Evolutionary conservation across 352 stramenopile genomes (phyloP).

Genomic region (Globisporangium okanoganense): DNA sequence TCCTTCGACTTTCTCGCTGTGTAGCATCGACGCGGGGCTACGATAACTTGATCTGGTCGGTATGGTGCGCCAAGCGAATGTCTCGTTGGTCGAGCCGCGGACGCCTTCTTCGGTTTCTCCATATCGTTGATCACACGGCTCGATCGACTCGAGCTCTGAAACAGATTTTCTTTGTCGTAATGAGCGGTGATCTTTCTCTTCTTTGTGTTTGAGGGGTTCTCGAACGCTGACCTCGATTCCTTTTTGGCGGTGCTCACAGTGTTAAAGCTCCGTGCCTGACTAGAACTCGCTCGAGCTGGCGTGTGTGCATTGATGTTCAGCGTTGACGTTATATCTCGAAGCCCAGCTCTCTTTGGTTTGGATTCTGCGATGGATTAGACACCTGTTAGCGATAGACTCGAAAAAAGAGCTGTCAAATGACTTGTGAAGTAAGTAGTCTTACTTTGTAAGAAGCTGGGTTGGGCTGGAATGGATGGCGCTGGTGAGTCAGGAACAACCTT

Average conservation of each 20-base stretch:
- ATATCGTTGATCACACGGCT: not conserved
- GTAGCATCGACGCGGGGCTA: slow-evolving; percentile 21
- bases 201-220: not conserved
- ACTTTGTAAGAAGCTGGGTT: not conserved
- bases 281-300: not conserved
- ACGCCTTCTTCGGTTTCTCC: not conserved
- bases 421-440: not conserved
- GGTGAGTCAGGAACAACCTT: not conserved
- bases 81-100: slow-evolving; percentile 23
- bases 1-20: slow-evolving; percentile 65
- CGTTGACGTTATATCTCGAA: slow-evolving; percentile 4
- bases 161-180: not conserved
- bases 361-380: not conserved
- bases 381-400: not conserved
- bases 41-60: not conserved
- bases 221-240: not conserved
- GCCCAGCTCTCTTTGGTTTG: not conserved
- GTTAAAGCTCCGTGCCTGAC: not conserved
- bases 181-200: not conserved
- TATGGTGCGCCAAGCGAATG: slow-evolving; percentile 32
- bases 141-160: not conserved
- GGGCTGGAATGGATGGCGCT: not conserved
- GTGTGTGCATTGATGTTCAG: not conserved
- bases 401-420: not conserved
- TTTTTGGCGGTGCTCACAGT: not conserved